phyloP scores from a whole-genome alignment of 169 alveolate species.

The Cryptosporidium canis region DNA sequence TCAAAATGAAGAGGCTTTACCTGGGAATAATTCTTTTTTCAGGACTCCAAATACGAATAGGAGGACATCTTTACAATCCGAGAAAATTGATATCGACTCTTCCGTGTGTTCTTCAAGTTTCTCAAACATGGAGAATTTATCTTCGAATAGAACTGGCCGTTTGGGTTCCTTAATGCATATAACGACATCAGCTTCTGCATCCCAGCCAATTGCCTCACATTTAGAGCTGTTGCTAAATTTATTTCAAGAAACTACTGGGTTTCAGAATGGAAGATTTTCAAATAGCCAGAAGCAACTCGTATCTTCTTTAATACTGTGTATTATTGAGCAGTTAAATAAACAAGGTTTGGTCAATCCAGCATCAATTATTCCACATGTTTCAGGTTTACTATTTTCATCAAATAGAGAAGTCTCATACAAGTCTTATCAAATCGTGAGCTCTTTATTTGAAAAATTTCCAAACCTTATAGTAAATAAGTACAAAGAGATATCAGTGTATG shows the following conservation, averaged over 20 bases:
- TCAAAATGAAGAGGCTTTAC: not conserved
- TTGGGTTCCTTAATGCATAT: conserved; percentile 12
- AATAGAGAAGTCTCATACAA: conserved; percentile 33
- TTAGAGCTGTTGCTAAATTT: conserved; percentile 23
- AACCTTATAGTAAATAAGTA: conserved; percentile 43
- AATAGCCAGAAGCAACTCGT: conserved; percentile 24
- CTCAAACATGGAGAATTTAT: conserved; percentile 14
- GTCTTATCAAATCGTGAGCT: conserved; percentile 36
- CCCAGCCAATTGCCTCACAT: conserved; percentile 65
- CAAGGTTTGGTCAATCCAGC: conserved; percentile 71
- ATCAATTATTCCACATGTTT: conserved; percentile 58
- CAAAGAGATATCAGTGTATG: conserved; percentile 59
- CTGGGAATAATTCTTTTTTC: not conserved
- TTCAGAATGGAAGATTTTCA: conserved; percentile 3
- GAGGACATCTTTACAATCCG: not conserved
- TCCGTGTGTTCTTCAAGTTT: conserved; percentile 36
- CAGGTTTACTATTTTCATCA: conserved; percentile 54
- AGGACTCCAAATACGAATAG: conserved; percentile 27
- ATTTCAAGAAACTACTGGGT: conserved; percentile 11
- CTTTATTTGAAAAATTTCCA: conserved; percentile 56
- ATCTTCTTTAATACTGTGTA: conserved; percentile 42
- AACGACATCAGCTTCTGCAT: conserved; percentile 53
- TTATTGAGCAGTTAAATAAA: conserved; percentile 60
- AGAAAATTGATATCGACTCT: conserved; percentile 5
- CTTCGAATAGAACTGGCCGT: conserved; percentile 12